A percentile compares a stretch with the other conserved stretches of the same genome.
These are phyloP conservation scores for Colletotrichum lupini DNA, from an alignment of 2,329 filamentous ascomycete species.

Conservation along the genomic window DNA sequence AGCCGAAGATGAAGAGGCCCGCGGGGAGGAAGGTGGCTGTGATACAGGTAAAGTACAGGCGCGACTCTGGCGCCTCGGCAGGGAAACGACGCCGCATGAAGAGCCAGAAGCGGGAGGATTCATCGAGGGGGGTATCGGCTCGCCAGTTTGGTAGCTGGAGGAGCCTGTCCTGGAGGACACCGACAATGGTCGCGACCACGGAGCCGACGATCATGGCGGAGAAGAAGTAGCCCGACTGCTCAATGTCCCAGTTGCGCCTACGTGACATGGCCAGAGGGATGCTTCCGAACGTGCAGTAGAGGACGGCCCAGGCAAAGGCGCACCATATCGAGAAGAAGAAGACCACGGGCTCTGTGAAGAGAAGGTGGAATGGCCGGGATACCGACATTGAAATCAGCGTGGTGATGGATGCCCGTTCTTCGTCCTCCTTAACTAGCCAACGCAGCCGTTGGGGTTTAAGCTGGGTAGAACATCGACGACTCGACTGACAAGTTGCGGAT, in stretches of 20 bases:
- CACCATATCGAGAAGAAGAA: conserved; percentile 93
- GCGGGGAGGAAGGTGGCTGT: conserved; percentile 80
- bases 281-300: conserved; percentile 86
- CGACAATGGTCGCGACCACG: conserved; percentile 73
- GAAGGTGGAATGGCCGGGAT: conserved; percentile 80
- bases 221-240: conserved; percentile 72
- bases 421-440: conserved; percentile 84
- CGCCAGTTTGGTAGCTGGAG: conserved; percentile 59
- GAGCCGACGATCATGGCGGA: conserved; percentile 74
- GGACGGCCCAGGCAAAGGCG: conserved; percentile 87
- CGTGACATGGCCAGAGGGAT: conserved; percentile 81
- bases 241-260: conserved; percentile 74
- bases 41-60: conserved; percentile 86
- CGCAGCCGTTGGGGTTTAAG: conserved; percentile 64
- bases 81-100: conserved; percentile 59
- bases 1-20: conserved; percentile 85
- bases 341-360: conserved; percentile 81
- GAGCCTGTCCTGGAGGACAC: conserved; percentile 78
- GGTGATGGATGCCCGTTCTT: conserved; percentile 74
- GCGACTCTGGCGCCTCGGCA: conserved; percentile 74
- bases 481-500: conserved; percentile 6
- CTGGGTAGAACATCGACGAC: conserved; percentile 10
- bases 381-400: conserved; percentile 81
- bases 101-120: conserved; percentile 53
- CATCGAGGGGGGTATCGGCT: conserved; percentile 42